Percentiles rank a stretch among this genome's conserved stretches.
Evolutionary conservation across 495 filamentous ascomycete genomes (phyloP).

Genomic region (Penicillium bialowiezense): DNA sequence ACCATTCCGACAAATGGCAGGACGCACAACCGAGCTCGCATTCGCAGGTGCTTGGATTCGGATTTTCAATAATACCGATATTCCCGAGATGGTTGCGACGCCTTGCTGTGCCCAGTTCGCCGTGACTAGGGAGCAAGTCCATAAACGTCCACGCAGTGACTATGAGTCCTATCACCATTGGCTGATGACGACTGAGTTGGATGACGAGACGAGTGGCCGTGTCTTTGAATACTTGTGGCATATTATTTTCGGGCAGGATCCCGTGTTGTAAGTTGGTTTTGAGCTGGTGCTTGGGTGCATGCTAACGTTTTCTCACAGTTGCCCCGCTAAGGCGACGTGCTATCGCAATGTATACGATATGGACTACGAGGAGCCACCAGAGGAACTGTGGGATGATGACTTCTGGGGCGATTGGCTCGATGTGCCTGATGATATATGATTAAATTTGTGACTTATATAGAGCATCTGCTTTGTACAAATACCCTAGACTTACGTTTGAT

Average conservation of each 20-base stretch:
- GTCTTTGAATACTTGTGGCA: constrained; percentile 76
- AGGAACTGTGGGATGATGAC: constrained; percentile 1
- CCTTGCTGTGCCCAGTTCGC: constrained; percentile 73
- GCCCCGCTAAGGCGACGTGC: constrained; percentile 29
- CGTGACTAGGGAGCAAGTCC: constrained; percentile 53
- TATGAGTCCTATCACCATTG: constrained; percentile 58
- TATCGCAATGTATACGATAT: constrained; percentile 31
- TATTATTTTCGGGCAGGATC: constrained; percentile 52
- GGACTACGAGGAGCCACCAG: constrained; percentile 9
- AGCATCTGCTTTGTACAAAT: not conserved
- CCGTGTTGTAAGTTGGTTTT: constrained; percentile 30
- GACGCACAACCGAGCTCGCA: constrained; percentile 23
- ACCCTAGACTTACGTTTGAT: not conserved
- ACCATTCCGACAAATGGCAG: constrained; percentile 27
- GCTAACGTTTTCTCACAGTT: constrained; percentile 22
- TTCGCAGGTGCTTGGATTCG: constrained; percentile 36
- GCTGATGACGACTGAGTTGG: constrained; percentile 57
- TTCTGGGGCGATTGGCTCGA: constrained; percentile 8
- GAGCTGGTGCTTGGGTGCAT: not conserved
- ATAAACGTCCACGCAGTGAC: constrained; percentile 42
- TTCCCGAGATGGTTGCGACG: constrained; percentile 46
- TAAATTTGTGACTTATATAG: constrained; percentile 3
- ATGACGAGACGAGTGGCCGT: constrained; percentile 56
- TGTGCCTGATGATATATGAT: not conserved
- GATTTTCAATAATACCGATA: constrained; percentile 43